Conservation (phyloP, 2,329 filamentous ascomycete species). For the Monilinia polystroma region DNA sequence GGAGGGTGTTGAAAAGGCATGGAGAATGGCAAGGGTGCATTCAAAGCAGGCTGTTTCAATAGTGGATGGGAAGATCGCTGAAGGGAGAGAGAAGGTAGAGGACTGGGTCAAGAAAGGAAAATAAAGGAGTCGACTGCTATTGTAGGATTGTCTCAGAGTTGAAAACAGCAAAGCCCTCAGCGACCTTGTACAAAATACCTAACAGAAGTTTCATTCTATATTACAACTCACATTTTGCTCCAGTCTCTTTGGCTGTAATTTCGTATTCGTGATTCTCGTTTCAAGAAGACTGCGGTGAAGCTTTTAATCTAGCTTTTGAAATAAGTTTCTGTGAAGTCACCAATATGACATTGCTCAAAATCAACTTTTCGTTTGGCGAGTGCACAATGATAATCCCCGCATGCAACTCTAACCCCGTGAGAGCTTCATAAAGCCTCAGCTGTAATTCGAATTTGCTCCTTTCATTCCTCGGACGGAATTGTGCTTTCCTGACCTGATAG, state of each 20-base stretch:
- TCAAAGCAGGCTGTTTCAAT: conserved; percentile 66
- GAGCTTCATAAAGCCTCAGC: too few relatives aligned
- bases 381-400: neutral
- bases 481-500: neutral
- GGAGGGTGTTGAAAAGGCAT: conserved; percentile 66
- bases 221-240: neutral
- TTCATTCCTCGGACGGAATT: neutral
- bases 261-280: neutral
- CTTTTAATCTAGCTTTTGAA: neutral
- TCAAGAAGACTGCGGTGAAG: neutral
- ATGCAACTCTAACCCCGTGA: neutral
- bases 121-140: conserved; percentile 28
- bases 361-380: neutral
- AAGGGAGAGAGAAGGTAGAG: conserved; percentile 75
- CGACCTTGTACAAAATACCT: conserved; percentile 13
- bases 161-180: neutral
- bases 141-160: conserved; percentile 2
- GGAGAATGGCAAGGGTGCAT: conserved; percentile 73
- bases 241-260: neutral
- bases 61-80: conserved; percentile 77
- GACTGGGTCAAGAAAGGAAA: conserved; percentile 84
- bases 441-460: neutral
- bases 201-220: conserved; percentile 2
- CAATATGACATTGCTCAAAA: neutral
- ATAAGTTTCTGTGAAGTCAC: neutral